Evolutionary conservation across 2,329 filamentous ascomycete genomes (phyloP).

Genomic region (Hypoxylon sp.): DNA sequence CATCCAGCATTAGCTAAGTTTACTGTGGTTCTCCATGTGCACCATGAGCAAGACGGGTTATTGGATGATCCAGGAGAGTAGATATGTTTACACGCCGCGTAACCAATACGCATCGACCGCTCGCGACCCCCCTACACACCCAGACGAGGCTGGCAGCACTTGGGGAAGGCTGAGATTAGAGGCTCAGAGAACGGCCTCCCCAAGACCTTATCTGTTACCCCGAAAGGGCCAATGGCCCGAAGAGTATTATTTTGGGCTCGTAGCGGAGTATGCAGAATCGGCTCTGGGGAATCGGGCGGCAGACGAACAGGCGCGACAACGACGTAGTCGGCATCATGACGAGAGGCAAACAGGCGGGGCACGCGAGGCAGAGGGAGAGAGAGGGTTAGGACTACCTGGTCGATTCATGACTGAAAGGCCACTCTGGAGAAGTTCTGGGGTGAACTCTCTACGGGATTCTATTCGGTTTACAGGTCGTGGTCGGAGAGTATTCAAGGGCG

Average conservation of each 20-base stretch:
- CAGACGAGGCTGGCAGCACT: constrained; percentile 32
- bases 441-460: constrained; percentile 20
- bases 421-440: constrained; percentile 26
- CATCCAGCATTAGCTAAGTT: constrained; percentile 55
- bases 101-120: constrained; percentile 17
- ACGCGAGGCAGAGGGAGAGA: constrained; percentile 50
- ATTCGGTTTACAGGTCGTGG: constrained; percentile 26
- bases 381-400: constrained; percentile 66
- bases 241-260: constrained; percentile 32
- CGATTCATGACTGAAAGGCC: constrained; percentile 67
- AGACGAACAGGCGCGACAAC: constrained; percentile 45
- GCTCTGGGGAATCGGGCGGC: constrained; percentile 30
- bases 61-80: constrained; percentile 13
- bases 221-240: constrained; percentile 23
- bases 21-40: constrained; percentile 36
- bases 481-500: constrained; percentile 15
- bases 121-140: constrained; percentile 24
- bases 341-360: constrained; percentile 52
- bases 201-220: constrained; percentile 18
- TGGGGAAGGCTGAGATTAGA: constrained; percentile 39
- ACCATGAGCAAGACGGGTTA: constrained; percentile 18
- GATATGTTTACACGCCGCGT: constrained; percentile 17
- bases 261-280: constrained; percentile 29
- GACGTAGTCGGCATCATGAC: constrained; percentile 45
- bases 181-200: constrained; percentile 1